Evolutionary conservation across 177 flowering plant species (phyloP), one percentile per base, ranked within the genome.

Genomic region (Vitis hybrid): DNA sequence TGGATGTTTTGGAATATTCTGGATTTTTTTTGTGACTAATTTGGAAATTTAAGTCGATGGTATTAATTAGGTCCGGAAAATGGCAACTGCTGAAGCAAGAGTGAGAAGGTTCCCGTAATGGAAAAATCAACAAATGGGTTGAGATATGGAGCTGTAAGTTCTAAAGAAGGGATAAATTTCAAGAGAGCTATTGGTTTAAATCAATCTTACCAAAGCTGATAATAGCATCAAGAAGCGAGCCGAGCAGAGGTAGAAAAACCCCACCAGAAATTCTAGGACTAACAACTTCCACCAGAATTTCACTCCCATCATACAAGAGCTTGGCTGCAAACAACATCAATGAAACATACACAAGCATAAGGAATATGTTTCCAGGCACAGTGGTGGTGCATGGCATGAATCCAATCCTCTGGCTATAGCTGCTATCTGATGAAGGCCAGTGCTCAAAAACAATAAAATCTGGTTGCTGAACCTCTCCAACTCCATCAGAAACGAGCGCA

Each of bases 181-280:
- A 40, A 40, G 5, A 4, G 45, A 40, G 1, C 1, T 1, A 5
- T 40, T 40, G 45, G 45, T 40, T 40, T 7, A 40, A 40, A 40
- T 40, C 45, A 52, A 8, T 18, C 51, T 26, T 26, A 77, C 75
- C 76, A 15, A 77, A 71, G 57, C 73, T 73, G 66, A 77, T 50
- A 3, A 62, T 52, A 8, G 80, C 70, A 66, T 73, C 77, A 51
- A 77, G 77, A 50, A 73, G 55, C 3, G 80, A 21, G 23, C 74
- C 23, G 4, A 77, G 67, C 2, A 77, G 17, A n/a, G 76, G 77
- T 17, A 77, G 62, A 56, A 77, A 69, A 48, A 73, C 66, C 5
- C 76, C 77, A 23, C 80, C 80, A 55, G 71, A 19, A 49, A 75
- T 66, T 2, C 78, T 71, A 50, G 80, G 77, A 1, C 80, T 74